A percentile compares a stretch with the other conserved stretches of the same genome.
Conservation (phyloP, 2,329 filamentous ascomycete species). For the Lasiodiplodia hormozganensis region DNA sequence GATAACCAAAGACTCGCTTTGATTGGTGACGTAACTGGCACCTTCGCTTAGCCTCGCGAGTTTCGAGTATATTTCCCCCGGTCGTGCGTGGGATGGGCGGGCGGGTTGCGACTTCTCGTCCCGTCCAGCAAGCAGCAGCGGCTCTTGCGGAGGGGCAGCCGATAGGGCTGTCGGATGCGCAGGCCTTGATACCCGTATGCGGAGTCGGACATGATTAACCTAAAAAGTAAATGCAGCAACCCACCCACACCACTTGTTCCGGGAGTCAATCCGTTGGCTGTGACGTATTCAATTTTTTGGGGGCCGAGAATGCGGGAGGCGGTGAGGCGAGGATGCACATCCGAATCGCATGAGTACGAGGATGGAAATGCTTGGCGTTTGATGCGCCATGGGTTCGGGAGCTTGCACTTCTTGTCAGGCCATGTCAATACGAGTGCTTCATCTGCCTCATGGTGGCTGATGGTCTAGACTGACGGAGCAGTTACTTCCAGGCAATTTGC, state of each 20-base stretch:
- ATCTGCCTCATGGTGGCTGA: too few species aligned
- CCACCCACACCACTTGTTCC: too few species aligned
- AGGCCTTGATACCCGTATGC: neutral
- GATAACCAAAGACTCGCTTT: neutral
- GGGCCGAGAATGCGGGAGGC: neutral
- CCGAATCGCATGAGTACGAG: neutral
- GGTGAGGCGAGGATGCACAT: neutral
- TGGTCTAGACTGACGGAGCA: too few species aligned
- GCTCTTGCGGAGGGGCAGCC: neutral
- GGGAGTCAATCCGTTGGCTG: neutral
- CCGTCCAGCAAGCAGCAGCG: neutral
- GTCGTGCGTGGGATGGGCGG: neutral
- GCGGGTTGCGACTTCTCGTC: neutral
- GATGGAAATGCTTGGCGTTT: neutral
- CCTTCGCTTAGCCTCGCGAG: neutral
- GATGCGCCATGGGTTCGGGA: too few species aligned
- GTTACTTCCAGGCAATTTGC: too few species aligned
- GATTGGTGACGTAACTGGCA: neutral
- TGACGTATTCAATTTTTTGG: neutral
- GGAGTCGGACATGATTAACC: neutral
- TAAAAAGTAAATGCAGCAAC: neutral
- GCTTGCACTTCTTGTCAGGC: too few species aligned
- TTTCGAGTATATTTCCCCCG: neutral
- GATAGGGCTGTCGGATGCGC: neutral
- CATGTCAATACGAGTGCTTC: too few species aligned